Base-by-base conservation (phyloP, 768 basidiomycete species). In the Strobilomyces dryophilus region DNA sequence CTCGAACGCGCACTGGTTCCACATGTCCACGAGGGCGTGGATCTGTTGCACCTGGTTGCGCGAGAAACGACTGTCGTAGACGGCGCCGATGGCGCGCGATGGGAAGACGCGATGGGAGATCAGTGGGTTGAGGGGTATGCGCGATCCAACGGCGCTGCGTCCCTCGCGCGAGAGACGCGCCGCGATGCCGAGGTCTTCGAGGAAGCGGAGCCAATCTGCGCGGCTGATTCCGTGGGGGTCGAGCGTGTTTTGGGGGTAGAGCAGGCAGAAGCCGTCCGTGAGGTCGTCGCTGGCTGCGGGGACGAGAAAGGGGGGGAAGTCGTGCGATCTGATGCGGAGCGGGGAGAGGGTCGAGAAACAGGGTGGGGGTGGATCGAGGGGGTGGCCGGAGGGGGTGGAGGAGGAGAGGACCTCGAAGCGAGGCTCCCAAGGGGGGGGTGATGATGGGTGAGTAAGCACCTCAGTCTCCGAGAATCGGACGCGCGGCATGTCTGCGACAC, bases 1-100 rank as follows among this genome's bases (percentile, higher is more conserved):
- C 53, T 71, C 67, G 12, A 69, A 64, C 5, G 67, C 67, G 53
- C 67, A 64, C 49, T 69, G 57, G 21, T 71, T 69, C 67, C 67
- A 69, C 14, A 71, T 52, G 17, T 52, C 40, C 10, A 69, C 41
- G 29, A 69, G 57, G 8, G 67, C 65, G 45, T 56, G 51, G 29
- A 71, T 63, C 34, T 69, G 61, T 2, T 65, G 53, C 2, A 45
- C 20, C 1, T 56, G 54, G 37, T 20, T 59, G 36, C 60, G 60
- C 29, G 44, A 44, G 36, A 69, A 69, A 18, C 9, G 45, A 0
- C 51, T 20, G 45, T 69, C 60, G 43, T 69, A 69, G 9, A 49
- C 45, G 14, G 47, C 43, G 10, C 65, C 65, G 17, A 57, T 21
- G 5, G 43, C 17, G 29, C 48, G 54, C 1, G 53, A n/a, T 3